Evolutionary conservation across 129 eudicot genomes (phyloP).

Genomic region (Flaveria bidentis): DNA sequence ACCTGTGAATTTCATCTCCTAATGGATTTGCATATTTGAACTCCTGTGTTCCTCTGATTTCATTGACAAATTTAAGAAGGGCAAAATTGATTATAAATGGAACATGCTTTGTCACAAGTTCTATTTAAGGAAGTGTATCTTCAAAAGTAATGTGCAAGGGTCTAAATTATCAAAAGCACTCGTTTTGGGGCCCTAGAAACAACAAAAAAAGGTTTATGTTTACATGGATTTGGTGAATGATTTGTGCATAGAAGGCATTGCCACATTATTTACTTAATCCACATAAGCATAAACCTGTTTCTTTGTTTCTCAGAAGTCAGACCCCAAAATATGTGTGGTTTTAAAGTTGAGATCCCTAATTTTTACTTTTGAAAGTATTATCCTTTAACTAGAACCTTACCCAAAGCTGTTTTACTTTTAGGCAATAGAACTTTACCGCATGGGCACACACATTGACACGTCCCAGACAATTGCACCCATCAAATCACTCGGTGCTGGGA

Average conservation of each 20-base stretch:
- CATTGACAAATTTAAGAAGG: not conserved
- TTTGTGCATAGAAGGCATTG: not conserved
- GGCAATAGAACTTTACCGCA: not conserved
- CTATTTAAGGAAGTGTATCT: not conserved
- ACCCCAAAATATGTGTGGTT: not conserved
- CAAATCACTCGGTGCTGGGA: not conserved
- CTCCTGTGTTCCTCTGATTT: not conserved
- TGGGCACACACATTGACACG: not conserved
- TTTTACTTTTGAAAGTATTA: not conserved
- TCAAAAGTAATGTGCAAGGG: not conserved
- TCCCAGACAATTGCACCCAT: not conserved
- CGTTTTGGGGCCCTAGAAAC: not conserved
- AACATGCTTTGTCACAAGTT: not conserved
- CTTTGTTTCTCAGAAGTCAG: not conserved
- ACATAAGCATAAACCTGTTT: not conserved
- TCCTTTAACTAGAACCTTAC: not conserved
- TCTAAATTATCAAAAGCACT: not conserved
- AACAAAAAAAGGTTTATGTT: not conserved
- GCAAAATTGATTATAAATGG: not conserved
- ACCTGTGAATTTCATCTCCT: constrained; percentile 5
- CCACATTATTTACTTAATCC: not conserved
- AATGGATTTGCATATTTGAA: not conserved
- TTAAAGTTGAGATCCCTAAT: not conserved
- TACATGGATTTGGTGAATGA: not conserved
- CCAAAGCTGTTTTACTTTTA: not conserved